Conservation (phyloP, 2,329 filamentous ascomycete species). For the Hymenoscyphus fructigenus region DNA sequence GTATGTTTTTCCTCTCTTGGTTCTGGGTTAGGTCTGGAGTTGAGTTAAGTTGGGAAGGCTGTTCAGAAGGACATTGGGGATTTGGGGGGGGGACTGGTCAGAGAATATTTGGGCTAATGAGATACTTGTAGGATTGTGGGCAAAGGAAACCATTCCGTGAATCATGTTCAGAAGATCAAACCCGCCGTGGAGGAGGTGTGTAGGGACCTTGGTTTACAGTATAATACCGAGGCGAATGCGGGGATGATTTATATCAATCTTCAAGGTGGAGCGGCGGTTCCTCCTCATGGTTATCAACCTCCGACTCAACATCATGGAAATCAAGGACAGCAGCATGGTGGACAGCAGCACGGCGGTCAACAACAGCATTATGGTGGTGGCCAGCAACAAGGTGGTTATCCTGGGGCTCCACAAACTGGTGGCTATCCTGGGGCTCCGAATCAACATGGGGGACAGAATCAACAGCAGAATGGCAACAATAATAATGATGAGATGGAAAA, state of each 20-base stretch:
- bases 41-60: neutral
- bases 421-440: conserved; percentile 29
- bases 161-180: conserved; percentile 90
- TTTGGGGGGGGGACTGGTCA: neutral
- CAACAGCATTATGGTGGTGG: conserved; percentile 29
- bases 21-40: too few relatives aligned
- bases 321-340: conserved; percentile 43
- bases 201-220: conserved; percentile 77
- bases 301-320: conserved; percentile 43
- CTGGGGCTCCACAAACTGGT: conserved; percentile 37
- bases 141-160: conserved; percentile 82
- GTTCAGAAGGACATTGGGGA: neutral
- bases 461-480: conserved; percentile 43
- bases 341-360: conserved; percentile 40
- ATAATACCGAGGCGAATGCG: conserved; percentile 82
- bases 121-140: conserved; percentile 70
- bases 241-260: conserved; percentile 88
- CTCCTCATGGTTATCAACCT: conserved; percentile 41
- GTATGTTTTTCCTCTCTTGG: conserved; percentile 39
- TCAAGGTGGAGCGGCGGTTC: conserved; percentile 63
- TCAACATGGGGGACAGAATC: conserved; percentile 47
- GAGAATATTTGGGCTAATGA: neutral
- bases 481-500: conserved; percentile 38
- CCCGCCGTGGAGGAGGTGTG: conserved; percentile 90
- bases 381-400: conserved; percentile 38